Evolutionary conservation across 768 basidiomycete species (phyloP).

Genomic region (Pleurotus sapidus): DNA sequence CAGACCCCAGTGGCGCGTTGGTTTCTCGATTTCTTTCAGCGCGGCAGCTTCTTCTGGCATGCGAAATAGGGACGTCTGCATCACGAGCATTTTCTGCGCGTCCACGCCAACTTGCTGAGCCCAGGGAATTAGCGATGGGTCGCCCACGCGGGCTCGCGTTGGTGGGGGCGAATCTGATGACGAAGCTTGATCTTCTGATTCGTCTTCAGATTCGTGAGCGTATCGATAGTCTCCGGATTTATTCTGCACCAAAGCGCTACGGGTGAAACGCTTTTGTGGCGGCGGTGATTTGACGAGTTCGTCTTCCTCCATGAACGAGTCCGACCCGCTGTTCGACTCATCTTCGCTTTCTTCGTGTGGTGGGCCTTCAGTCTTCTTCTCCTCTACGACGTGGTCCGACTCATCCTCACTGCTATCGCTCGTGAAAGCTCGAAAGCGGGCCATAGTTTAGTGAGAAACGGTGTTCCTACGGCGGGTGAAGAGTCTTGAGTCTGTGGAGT

Average conservation of each 20-base stretch:
- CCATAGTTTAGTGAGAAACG: not conserved
- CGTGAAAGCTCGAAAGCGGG: constrained; percentile 1
- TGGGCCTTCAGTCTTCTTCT: constrained; percentile 10
- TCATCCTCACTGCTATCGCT: constrained; percentile 15
- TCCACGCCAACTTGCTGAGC: constrained; percentile 75
- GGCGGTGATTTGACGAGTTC: constrained; percentile 29
- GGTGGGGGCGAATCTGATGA: constrained; percentile 33
- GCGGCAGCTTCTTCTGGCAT: constrained; percentile 72
- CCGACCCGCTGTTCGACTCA: constrained; percentile 29
- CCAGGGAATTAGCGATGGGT: constrained; percentile 65
- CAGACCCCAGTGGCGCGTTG: constrained; percentile 19
- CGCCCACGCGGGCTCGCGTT: constrained; percentile 23
- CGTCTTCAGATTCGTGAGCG: constrained; percentile 39
- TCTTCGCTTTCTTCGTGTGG: constrained; percentile 27
- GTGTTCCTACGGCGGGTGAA: too few species aligned
- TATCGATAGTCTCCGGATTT: constrained; percentile 49
- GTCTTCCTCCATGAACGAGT: constrained; percentile 53
- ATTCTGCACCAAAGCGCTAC: constrained; percentile 52
- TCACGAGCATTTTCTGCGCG: constrained; percentile 85
- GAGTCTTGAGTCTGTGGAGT: too few species aligned
- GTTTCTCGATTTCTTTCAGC: constrained; percentile 45
- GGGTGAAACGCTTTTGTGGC: constrained; percentile 20
- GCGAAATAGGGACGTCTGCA: constrained; percentile 87
- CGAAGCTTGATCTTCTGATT: not conserved
- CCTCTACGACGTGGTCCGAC: constrained; percentile 8